phyloP scores from a whole-genome alignment of 2,329 filamentous ascomycete genomes.

The Chaetomium sp. region DNA sequence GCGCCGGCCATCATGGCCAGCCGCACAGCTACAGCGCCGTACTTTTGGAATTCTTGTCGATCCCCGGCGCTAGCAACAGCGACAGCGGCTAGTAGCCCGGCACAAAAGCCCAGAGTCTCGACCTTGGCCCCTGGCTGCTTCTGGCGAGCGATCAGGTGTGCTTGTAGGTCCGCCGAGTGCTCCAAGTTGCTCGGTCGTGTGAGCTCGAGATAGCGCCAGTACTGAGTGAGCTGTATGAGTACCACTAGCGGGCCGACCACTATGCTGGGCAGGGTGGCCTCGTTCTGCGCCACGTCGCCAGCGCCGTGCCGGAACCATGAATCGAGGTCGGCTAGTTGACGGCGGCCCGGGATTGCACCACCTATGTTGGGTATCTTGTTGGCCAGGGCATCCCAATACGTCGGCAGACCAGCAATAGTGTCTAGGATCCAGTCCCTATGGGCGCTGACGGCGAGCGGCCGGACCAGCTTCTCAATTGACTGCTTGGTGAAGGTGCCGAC shows the following conservation, averaged over 20 bases:
- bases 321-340: not conserved
- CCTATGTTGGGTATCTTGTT: constrained; percentile 5
- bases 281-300: not conserved
- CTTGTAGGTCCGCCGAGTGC: no score
- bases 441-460: not conserved
- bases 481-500: constrained; percentile 4
- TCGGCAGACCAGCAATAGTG: constrained; percentile 2
- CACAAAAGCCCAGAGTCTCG: constrained; percentile 42
- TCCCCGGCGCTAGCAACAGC: constrained; percentile 41
- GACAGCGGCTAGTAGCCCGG: constrained; percentile 44
- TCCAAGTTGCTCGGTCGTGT: constrained; percentile 6
- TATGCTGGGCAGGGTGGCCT: not conserved
- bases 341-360: not conserved
- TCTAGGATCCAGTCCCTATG: constrained; percentile 7
- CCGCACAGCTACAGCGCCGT: constrained; percentile 44
- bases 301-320: not conserved
- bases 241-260: constrained; percentile 6
- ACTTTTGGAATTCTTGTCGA: constrained; percentile 37
- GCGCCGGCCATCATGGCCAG: constrained; percentile 45
- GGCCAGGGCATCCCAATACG: not conserved
- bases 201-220: constrained; percentile 10
- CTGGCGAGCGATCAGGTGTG: no score
- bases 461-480: not conserved
- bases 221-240: not conserved
- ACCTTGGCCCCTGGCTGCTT: no score